These are phyloP conservation scores for Fusarium tuaranense DNA, from an alignment of 2,329 filamentous ascomycete species.

Conservation along the genomic window DNA sequence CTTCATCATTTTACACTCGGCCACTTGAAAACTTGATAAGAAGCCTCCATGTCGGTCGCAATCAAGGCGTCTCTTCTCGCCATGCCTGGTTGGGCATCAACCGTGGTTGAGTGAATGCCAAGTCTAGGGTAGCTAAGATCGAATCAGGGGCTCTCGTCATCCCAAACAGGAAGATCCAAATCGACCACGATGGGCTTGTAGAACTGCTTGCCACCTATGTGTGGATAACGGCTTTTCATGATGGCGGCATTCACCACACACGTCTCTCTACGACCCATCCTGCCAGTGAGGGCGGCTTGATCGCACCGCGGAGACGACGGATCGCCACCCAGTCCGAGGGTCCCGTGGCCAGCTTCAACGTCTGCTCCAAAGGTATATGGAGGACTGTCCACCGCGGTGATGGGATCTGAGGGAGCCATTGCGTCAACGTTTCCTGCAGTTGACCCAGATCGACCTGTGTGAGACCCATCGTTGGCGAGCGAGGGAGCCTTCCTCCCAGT, in stretches of 20 bases:
- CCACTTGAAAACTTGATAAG: conserved; percentile 13
- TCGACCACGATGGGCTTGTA: conserved; percentile 90
- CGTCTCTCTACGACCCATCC: conserved; percentile 71
- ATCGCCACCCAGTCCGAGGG: conserved; percentile 53
- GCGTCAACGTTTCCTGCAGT: conserved; percentile 10
- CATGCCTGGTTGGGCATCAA: conserved; percentile 43
- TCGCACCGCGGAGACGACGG: conserved; percentile 58
- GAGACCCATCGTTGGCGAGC: conserved; percentile 62
- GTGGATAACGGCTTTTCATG: conserved; percentile 75
- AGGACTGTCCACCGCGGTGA: background rate
- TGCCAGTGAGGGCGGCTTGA: conserved; percentile 52
- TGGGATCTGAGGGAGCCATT: background rate
- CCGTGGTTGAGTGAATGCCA: background rate
- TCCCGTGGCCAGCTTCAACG: conserved; percentile 37
- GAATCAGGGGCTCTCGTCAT: conserved; percentile 30
- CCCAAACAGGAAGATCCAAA: conserved; percentile 73
- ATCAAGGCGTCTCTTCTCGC: conserved; percentile 21
- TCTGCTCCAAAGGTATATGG: conserved; percentile 26
- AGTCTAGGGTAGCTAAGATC: conserved; percentile 32
- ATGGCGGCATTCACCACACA: conserved; percentile 86
- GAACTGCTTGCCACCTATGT: conserved; percentile 70
- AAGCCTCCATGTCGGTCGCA: conserved; percentile 11
- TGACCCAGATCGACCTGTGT: conserved; percentile 27
- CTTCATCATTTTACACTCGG: conserved; percentile 5
- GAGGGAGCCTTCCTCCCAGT: conserved; percentile 57